Evolutionary conservation across 1,139 yeast genomes (phyloP).

Genomic region (Pichia sp.): DNA sequence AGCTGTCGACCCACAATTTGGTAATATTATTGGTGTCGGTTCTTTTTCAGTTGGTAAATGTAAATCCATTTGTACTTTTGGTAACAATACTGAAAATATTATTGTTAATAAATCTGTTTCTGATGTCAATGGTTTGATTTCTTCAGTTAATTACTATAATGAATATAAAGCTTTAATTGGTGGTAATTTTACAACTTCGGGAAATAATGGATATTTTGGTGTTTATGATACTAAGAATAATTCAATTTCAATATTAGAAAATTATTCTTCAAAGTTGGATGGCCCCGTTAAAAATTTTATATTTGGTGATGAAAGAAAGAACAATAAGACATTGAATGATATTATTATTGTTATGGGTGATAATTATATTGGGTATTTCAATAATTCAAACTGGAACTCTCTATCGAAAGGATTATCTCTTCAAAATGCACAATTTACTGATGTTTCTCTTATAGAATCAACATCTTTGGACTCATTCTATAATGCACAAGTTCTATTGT

Average conservation of each 20-base stretch:
- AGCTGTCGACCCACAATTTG: conserved; percentile 23
- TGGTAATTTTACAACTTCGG: conserved; percentile 39
- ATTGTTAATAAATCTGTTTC: conserved; percentile 30
- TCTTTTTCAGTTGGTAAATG: conserved; percentile 52
- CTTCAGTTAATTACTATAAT: conserved; percentile 48
- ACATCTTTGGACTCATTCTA: conserved; percentile 32
- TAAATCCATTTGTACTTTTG: conserved; percentile 60
- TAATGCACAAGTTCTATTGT: conserved; percentile 42
- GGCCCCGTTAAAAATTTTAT: conserved; percentile 34
- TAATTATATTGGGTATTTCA: conserved; percentile 42
- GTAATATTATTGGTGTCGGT: conserved; percentile 65
- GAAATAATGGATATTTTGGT: conserved; percentile 15
- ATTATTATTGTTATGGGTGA: conserved; percentile 54
- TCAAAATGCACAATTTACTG: conserved; percentile 33
- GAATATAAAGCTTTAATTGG: conserved; percentile 49
- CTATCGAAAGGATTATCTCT: conserved; percentile 30
- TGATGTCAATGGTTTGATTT: conserved; percentile 47
- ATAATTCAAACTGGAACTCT: conserved; percentile 43
- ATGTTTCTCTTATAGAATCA: conserved; percentile 36
- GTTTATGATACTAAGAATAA: conserved; percentile 22
- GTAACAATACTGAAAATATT: conserved; percentile 46
- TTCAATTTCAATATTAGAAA: conserved; percentile 14
- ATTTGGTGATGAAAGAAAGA: conserved; percentile 43
- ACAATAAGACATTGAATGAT: conserved; percentile 38
- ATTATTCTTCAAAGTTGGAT: too few relatives aligned